Percentiles rank a stretch among this genome's conserved stretches.
Conservation (phyloP, 768 basidiomycete genomes). For the Macrolepiota albuminosa region DNA sequence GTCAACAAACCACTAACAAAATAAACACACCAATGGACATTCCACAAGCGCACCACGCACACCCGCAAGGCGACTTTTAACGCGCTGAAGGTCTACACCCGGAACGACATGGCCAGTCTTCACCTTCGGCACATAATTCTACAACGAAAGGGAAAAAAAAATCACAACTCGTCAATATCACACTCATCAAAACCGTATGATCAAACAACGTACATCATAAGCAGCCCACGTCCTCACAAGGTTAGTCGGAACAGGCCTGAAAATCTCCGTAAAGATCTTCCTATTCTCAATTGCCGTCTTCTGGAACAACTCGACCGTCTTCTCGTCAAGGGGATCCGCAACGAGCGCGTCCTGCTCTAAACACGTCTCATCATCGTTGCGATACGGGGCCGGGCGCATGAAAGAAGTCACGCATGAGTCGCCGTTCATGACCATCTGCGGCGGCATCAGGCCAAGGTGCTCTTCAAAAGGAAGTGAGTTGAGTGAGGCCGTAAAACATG, state of each 20-base stretch:
- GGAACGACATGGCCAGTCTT: conserved; percentile 80
- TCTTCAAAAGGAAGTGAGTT: conserved; percentile 37
- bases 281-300: conserved; percentile 75
- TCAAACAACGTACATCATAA: conserved; percentile 55
- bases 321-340: conserved; percentile 72
- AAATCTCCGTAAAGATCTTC: conserved; percentile 82
- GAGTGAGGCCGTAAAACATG: background rate
- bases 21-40: conserved; percentile 55
- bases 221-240: conserved; percentile 72
- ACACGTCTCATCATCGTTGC: conserved; percentile 63
- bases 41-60: conserved; percentile 75
- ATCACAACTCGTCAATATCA: background rate
- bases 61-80: conserved; percentile 71
- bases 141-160: background rate
- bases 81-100: conserved; percentile 55
- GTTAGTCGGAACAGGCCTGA: conserved; percentile 84
- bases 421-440: conserved; percentile 48
- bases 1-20: background rate
- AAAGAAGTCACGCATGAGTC: conserved; percentile 42
- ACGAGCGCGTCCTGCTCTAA: conserved; percentile 58
- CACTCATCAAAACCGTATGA: background rate
- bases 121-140: conserved; percentile 73
- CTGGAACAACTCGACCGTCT: conserved; percentile 55
- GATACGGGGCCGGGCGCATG: conserved; percentile 77
- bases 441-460: conserved; percentile 80